Base-by-base conservation (phyloP, 2,329 filamentous ascomycete species). In the Scedosporium apiospermum region DNA sequence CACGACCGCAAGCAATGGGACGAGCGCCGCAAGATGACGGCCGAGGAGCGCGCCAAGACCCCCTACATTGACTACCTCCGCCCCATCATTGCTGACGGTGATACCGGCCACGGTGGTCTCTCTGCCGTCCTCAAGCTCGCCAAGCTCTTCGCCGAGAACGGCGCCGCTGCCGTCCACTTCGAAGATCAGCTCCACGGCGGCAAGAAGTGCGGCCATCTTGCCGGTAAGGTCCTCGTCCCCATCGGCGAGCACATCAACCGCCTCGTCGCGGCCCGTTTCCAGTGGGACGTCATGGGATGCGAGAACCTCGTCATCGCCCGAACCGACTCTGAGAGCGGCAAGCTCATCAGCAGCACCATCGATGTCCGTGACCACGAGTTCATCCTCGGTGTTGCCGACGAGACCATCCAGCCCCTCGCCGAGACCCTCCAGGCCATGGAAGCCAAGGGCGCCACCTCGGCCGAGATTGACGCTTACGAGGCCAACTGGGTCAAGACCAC, bases 1-100 rank as follows among this genome's bases (percentile, higher is more conserved):
- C 95, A 99, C 74, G 95, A 99, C 75, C 88, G 95, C 68, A 96
- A 96, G 76, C 90, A 97, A 71, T 98, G 90, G 88, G 92, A 97
- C 73, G 78, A 85, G 26, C 83, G 95, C 64, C 84, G 92, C 67
- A 91, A 91, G 74, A 78, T 98, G 82, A 88, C 82, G 0, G 68
- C 88, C 0, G 87, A 89, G 62, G 79, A 96, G 74, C 86, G 93
- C 30, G 82, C 84, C 64, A 82, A 82, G 64, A 91, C 89, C 0
- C 91, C 92, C 0, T 98, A 97, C 71, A 77, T 88, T 57, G 95
- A 99, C 74, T 99, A 96, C 73, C 81, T 99, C 72, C 86, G 95
- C 9, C 95, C 95, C 23, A 99, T 99, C 68, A 85, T 99, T 64
- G 95, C 95, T 57, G 95, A 99, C 71, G 95, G 95, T 63, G 95